These are phyloP conservation scores for Fallopia convolvulus DNA, from an alignment of 148 eudicot genomes.

Conservation along the genomic window DNA sequence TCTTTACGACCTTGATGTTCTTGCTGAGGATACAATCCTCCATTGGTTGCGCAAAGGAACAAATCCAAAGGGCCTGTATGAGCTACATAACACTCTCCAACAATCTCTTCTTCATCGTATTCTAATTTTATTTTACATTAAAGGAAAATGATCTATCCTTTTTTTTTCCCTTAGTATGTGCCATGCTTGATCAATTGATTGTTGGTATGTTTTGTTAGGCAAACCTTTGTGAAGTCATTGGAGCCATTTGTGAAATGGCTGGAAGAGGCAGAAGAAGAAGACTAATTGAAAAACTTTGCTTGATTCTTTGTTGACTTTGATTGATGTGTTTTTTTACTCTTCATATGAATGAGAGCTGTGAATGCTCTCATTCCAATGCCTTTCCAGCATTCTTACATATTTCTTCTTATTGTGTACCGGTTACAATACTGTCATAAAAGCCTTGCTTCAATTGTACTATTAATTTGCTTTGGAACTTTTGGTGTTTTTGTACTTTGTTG, in stretches of 20 bases:
- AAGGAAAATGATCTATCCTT: conserved; percentile 21
- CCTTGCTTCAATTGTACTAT: background rate
- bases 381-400: too few species aligned
- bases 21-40: conserved; percentile 92
- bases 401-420: background rate
- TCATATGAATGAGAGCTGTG: too few species aligned
- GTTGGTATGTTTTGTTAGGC: conserved; percentile 37
- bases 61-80: conserved; percentile 88
- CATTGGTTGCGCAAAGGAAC: conserved; percentile 96
- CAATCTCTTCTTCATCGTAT: conserved; percentile 82
- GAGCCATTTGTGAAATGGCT: conserved; percentile 97
- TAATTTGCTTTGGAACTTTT: too few species aligned
- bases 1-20: conserved; percentile 88
- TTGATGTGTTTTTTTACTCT: background rate
- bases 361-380: too few species aligned
- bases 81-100: conserved; percentile 13
- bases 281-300: conserved; percentile 20
- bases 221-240: conserved; percentile 74
- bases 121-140: conserved; percentile 68
- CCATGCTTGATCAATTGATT: conserved; percentile 1
- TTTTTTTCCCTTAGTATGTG: background rate
- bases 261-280: conserved; percentile 98
- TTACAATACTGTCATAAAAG: background rate
- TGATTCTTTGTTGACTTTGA: background rate
- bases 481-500: too few species aligned